Base-by-base conservation (phyloP, 2,329 filamentous ascomycete species). In the Chrysosphaeria jannelii region DNA sequence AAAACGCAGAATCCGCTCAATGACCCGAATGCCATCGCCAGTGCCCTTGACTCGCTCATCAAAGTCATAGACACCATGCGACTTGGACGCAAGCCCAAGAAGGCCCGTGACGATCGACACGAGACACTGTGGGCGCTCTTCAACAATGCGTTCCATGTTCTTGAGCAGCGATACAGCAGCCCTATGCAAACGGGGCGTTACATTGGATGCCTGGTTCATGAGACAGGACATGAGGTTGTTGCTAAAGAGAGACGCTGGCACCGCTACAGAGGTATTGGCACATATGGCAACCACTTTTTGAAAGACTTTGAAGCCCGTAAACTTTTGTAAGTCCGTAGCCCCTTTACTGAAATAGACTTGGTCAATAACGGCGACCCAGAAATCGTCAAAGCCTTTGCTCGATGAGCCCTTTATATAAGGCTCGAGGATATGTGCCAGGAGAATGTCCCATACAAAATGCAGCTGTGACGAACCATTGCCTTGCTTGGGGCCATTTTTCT, bases 241-340 rank as follows among this genome's bases (percentile, higher is more conserved):
- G 35, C 72, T 78, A 39, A 93, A 89, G 1, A 90, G 49, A 6
- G 43, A 51, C 31, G 41, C 52, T 24, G 47, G 57, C 34, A 53
- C 56, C 27, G 39, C 49, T 50, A 18, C n/a, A 6, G 11, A 13
- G 3, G 9, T 14, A 2, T 10, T n/a, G 15, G 50, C 47, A 6
- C 57, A 42, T 4, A 48, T 47, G 21, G 54, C 46, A 4, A 91
- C 46, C 34, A 78, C 60, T 36, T 69, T 74, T 34, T 69, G 64
- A 36, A 91, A 75, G 3, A 93, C 57, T 35, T 79, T 63, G 44
- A 93, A 81, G 0, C 85, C 85, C 42, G 76, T 78, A 36, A 75
- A 76, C 43, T 91, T 93, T 26, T 88, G 70, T 34, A 79, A 75
- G 20, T 79, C 65, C 2, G 78, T 88, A 6, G 79, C 69, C 8